Percentiles rank a stretch among this genome's conserved stretches.
These are phyloP conservation scores for Coelastrella sp. DNA, from an alignment of 139 green algal genomes.

Conservation along the genomic window DNA sequence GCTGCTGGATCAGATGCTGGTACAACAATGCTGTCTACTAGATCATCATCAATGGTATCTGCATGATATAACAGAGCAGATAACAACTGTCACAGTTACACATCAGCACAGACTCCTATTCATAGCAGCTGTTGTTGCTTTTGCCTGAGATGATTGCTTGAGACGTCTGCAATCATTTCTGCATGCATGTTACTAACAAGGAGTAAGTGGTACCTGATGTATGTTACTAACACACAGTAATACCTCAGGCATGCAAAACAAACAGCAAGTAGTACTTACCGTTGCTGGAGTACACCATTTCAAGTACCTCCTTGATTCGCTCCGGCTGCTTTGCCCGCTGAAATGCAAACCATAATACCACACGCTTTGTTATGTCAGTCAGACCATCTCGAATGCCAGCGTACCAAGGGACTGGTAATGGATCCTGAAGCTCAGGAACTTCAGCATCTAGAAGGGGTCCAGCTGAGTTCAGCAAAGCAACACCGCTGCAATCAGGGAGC, in stretches of 20 bases:
- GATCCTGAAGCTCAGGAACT: conserved; percentile 37
- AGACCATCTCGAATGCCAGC: not conserved
- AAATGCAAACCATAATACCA: conserved; percentile 76
- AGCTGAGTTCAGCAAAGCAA: conserved; percentile 48
- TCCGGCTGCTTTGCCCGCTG: conserved; percentile 65
- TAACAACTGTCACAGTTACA: too few relatives aligned
- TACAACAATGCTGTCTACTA: conserved; percentile 48
- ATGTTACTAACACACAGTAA: too few relatives aligned
- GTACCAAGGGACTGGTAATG: conserved; percentile 34
- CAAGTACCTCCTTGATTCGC: conserved; percentile 57
- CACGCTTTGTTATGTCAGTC: conserved; percentile 61
- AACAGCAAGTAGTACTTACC: conserved; percentile 21
- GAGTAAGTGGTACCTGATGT: too few relatives aligned
- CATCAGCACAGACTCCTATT: too few relatives aligned
- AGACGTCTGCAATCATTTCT: too few relatives aligned
- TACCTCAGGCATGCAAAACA: too few relatives aligned
- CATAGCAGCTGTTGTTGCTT: not conserved
- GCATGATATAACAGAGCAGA: too few relatives aligned
- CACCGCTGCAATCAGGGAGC: not conserved
- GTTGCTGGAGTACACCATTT: conserved; percentile 73
- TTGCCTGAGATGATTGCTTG: too few relatives aligned
- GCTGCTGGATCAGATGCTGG: conserved; percentile 75
- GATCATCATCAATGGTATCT: conserved; percentile 50
- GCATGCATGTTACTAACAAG: not conserved
- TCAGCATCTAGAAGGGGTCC: conserved; percentile 32